Base-by-base conservation (phyloP, 495 filamentous ascomycete species). In the Podospora didyma region DNA sequence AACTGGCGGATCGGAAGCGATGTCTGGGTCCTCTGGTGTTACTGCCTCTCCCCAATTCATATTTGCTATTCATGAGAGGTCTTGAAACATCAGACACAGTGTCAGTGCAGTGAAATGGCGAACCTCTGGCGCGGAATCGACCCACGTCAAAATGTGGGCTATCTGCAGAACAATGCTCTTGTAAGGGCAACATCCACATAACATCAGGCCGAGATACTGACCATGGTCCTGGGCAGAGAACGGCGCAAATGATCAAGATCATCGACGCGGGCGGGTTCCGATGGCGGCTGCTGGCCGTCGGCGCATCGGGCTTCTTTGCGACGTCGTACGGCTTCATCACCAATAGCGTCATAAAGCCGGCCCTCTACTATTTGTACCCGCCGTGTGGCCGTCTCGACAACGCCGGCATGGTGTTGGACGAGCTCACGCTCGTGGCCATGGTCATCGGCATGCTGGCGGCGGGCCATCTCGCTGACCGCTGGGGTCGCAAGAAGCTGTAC, bases 401-500 rank as follows among this genome's bases (percentile, higher is more conserved):
- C 39, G 46, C 57, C 37, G 14, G 67, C 22, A 48, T 53, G 23
- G 69, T 67, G 24, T 78, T 87, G 67, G 85, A 86, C 56, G 72
- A 77, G 49, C 71, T 80, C 11, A 85, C 81, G 0, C 69, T 85
- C 0, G 59, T 68, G 0, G 85, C 83, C 9, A 77, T 79, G 7
- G 54, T 84, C 6, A 35, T 86, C 4, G 83, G 84, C 1, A 78
- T 82, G 67, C 57, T 86, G 6, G 28, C 77, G 2, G 86, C 85
- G 58, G 84, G 84, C 14, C 74, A 76, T 49, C 64, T 84, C 1
- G 82, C 79, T 1, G 84, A 86, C 61, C 72, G 72, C 14, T 76
- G 76, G 21, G 84, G 84, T 9, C 73, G 84, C n/a, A 77, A 77
- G 59, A 79, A 75, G 55, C 75, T 86, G 68, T 87, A 87, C 59